Base-by-base conservation (phyloP, 495 filamentous ascomycete species). In the Chaetomidium leptoderma region DNA sequence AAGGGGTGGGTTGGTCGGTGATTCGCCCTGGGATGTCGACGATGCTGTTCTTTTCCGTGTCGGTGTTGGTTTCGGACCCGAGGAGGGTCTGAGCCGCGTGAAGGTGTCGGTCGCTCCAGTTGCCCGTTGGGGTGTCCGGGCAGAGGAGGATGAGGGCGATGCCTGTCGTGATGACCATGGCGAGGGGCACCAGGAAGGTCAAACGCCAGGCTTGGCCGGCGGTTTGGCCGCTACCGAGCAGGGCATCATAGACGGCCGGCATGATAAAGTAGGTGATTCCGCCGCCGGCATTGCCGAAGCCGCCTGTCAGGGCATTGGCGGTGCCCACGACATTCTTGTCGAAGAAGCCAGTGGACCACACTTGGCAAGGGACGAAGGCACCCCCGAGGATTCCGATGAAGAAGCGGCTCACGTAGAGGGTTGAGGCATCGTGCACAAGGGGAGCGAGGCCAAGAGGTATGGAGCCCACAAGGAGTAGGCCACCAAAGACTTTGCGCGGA, bases 261-360 rank as follows among this genome's bases (percentile, higher is more conserved):
- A 97, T 97, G 58, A 95, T 80, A 72, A 97, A 97, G 70, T 87
- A 88, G 10, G 80, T 81, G 63, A 96, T 89, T 42, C 92, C 92
- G 57, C 92, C 92, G 59, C 92, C 92, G 33, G 91, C 82, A 60
- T 97, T 97, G 35, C 92, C 92, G 68, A 87, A 85, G 5, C 92
- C 92, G 54, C 83, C 92, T 11, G 91, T 86, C 2, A 97, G 73
- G 10, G 90, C 86, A 66, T 96, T 97, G 56, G 92, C 90, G 8
- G 89, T 89, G 29, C 92, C 92, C 17, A 97, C 89, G 23, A 97
- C 83, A 65, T 90, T 95, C 76, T 95, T 96, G 76, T 97, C 92
- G 66, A 93, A 96, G 77, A 92, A 97, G 2, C 88, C 91, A 0
- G 92, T 96, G 24, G 86, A 89, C 92, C 92, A 97, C 13, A 97